These are phyloP conservation scores for Colletotrichum sp. DNA, from an alignment of 2,329 filamentous ascomycete species.

Conservation along the genomic window DNA sequence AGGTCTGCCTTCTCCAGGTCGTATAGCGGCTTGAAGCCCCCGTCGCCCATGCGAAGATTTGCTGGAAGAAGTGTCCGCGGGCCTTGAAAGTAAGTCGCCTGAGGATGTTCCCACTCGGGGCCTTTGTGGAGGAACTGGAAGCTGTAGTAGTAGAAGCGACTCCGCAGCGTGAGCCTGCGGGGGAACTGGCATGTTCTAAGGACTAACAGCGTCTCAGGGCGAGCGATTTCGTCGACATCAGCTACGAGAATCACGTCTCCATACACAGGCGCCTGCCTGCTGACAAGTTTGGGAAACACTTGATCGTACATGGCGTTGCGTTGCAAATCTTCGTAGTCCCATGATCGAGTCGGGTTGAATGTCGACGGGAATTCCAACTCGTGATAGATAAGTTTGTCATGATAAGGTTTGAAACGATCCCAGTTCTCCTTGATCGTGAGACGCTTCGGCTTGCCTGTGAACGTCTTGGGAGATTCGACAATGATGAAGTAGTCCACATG, in stretches of 20 bases:
- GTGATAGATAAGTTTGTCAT: slow-evolving; percentile 65
- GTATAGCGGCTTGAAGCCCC: slow-evolving; percentile 13
- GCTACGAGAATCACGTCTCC: slow-evolving; percentile 65
- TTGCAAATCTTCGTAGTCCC: slow-evolving; percentile 58
- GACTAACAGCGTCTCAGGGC: slow-evolving; percentile 52
- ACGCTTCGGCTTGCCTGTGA: slow-evolving; percentile 62
- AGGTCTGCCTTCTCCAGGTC: slow-evolving; percentile 35
- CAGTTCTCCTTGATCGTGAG: slow-evolving; percentile 60
- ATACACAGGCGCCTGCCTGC: slow-evolving; percentile 41
- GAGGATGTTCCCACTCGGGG: slow-evolving; percentile 61
- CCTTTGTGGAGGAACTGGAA: slow-evolving; percentile 55
- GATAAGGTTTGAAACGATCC: slow-evolving; percentile 55
- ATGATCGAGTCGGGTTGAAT: slow-evolving; percentile 32
- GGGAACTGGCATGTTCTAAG: slow-evolving; percentile 60
- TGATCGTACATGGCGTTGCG: slow-evolving; percentile 64
- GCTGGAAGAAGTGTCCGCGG: slow-evolving; percentile 55
- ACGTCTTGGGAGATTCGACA: slow-evolving; percentile 63
- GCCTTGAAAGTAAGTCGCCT: slow-evolving; percentile 59
- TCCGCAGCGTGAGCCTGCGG: slow-evolving; percentile 55
- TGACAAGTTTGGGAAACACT: slow-evolving; percentile 54
- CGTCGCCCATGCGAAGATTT: slow-evolving; percentile 52
- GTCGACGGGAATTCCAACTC: slow-evolving; percentile 24
- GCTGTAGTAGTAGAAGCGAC: slow-evolving; percentile 62
- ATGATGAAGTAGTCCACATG: slow-evolving; percentile 71
- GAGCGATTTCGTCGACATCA: slow-evolving; percentile 66